Percentiles rank a stretch among this genome's conserved stretches.
phyloP scores from a whole-genome alignment of 2,329 filamentous ascomycete species.

The Beauveria sp. region DNA sequence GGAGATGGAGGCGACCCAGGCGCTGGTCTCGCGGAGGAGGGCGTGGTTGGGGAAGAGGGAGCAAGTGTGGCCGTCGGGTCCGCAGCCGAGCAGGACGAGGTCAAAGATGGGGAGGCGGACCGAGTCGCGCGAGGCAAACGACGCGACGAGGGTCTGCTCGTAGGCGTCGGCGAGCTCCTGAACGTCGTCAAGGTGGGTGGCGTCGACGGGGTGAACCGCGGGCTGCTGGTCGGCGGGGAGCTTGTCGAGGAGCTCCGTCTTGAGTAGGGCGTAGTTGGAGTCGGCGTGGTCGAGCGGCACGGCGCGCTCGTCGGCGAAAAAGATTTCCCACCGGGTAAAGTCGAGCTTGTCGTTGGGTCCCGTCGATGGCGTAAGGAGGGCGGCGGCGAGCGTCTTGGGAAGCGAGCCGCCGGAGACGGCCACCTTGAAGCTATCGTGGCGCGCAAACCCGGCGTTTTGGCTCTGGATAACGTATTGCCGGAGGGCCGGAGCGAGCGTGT shows the following conservation, averaged over 20 bases:
- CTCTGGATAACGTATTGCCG: conserved; percentile 74
- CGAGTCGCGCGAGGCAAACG: conserved; percentile 86
- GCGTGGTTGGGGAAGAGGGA: conserved; percentile 88
- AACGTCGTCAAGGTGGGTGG: conserved; percentile 57
- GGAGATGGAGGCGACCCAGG: conserved; percentile 87
- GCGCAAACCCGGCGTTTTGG: conserved; percentile 70
- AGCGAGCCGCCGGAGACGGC: conserved; percentile 91
- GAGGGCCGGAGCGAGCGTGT: conserved; percentile 67
- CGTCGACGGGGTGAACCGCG: conserved; percentile 71
- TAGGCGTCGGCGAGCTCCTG: conserved; percentile 93
- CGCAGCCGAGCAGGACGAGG: conserved; percentile 84
- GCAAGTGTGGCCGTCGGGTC: conserved; percentile 95
- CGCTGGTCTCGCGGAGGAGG: conserved; percentile 69
- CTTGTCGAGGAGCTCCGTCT: conserved; percentile 81
- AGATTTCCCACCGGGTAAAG: conserved; percentile 92
- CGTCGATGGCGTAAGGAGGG: conserved; percentile 55
- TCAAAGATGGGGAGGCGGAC: conserved; percentile 95
- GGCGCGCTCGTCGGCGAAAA: conserved; percentile 95
- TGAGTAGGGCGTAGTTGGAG: conserved; percentile 87
- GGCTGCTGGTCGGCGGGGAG: conserved; percentile 64
- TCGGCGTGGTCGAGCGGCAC: conserved; percentile 87
- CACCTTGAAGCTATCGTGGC: conserved; percentile 82
- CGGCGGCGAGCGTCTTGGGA: conserved; percentile 78
- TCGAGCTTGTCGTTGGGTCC: conserved; percentile 55
- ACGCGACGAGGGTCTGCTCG: conserved; percentile 76